phyloP scores from a whole-genome alignment of 176 grass and related monocot species.

The Aegilops longissima region DNA sequence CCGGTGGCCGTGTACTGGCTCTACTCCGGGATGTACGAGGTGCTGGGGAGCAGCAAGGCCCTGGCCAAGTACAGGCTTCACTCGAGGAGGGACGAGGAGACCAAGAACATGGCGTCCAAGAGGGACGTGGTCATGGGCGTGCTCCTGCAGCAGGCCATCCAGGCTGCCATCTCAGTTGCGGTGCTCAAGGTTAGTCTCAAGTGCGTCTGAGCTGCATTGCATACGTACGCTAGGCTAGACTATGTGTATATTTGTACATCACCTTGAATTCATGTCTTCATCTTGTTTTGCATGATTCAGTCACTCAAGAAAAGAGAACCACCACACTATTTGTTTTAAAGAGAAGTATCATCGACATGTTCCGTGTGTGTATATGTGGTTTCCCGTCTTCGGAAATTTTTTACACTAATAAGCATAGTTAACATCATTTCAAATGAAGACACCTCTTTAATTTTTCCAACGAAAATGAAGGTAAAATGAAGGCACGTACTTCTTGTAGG shows the following conservation, averaged over 20 bases:
- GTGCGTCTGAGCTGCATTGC: not conserved
- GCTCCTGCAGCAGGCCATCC: slow-evolving; percentile 80
- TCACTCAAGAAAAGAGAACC: not conserved
- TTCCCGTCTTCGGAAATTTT: not conserved
- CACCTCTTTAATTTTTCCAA: not conserved
- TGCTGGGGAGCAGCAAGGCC: slow-evolving; percentile 24
- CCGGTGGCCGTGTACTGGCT: slow-evolving; percentile 71
- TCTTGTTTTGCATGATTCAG: not conserved
- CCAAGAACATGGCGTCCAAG: slow-evolving; percentile 68
- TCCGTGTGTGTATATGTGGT: too few relatives aligned
- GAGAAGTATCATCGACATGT: not conserved
- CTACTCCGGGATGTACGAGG: slow-evolving; percentile 71
- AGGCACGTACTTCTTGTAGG: not conserved
- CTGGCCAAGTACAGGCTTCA: slow-evolving; percentile 72
- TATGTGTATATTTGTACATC: not conserved
- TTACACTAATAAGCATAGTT: too few relatives aligned
- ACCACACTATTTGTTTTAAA: not conserved
- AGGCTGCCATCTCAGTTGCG: slow-evolving; percentile 44
- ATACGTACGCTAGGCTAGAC: not conserved
- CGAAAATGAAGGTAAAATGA: not conserved
- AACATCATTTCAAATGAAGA: not conserved
- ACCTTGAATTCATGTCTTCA: not conserved
- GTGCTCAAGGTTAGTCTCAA: slow-evolving; percentile 45
- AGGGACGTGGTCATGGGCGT: slow-evolving; percentile 57
- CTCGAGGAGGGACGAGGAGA: slow-evolving; percentile 61